Conservation (phyloP, 306 rosid genomes). For the Astragalus membranaceus region DNA sequence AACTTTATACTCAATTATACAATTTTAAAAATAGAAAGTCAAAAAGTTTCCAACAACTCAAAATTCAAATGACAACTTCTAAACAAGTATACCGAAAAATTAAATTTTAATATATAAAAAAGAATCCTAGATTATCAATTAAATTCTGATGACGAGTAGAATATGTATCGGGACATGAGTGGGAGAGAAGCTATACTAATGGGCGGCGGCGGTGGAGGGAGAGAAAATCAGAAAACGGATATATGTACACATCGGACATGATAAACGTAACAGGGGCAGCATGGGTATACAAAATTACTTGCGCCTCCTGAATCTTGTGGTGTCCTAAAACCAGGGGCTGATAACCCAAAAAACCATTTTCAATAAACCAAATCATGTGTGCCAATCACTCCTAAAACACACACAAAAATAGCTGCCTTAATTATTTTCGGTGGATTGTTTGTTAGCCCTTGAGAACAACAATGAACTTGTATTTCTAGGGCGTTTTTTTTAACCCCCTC, state of each 20-base stretch:
- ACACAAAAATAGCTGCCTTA: no score
- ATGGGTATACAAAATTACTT: neutral
- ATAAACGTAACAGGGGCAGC: neutral
- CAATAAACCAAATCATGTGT: neutral
- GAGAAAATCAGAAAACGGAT: neutral
- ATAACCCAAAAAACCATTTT: constrained; percentile 16
- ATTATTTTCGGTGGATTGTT: neutral
- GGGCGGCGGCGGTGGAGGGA: neutral
- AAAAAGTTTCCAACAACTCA: no score
- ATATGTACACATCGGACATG: neutral
- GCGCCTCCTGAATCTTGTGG: neutral
- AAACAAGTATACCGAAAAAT: no score
- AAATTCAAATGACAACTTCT: no score
- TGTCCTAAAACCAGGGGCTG: constrained; percentile 37
- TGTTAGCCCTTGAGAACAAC: neutral
- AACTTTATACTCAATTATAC: no score
- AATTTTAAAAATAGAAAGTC: no score
- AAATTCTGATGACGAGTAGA: neutral
- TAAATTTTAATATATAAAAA: neutral
- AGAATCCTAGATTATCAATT: neutral
- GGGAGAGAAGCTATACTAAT: no score
- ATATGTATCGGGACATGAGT: no score
- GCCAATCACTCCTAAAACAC: neutral
- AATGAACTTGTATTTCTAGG: constrained; percentile 8
- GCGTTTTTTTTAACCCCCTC: no score